Conservation (phyloP, 75 land plant species). For the Cryptomeria japonica region DNA sequence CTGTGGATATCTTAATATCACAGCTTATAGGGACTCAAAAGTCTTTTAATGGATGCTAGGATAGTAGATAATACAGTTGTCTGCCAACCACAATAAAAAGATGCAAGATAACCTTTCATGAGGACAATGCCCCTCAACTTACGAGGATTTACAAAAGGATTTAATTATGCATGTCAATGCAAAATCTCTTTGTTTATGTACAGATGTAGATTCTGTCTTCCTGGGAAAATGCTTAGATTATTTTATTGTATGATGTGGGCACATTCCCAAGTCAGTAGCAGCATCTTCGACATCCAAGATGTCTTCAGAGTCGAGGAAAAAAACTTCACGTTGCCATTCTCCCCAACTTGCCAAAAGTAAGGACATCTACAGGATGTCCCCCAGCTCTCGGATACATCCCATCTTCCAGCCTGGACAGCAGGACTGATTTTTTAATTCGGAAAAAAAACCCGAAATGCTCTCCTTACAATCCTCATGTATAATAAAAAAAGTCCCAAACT, state of each 20-base stretch:
- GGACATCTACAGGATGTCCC: neutral
- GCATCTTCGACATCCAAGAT: neutral
- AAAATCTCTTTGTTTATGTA: neutral
- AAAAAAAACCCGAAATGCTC: too few relatives aligned
- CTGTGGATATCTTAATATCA: neutral
- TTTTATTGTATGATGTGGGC: too few relatives aligned
- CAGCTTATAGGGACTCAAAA: neutral
- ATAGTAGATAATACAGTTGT: neutral
- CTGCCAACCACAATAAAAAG: neutral
- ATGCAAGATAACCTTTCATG: neutral
- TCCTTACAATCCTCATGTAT: neutral
- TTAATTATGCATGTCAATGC: neutral
- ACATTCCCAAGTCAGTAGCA: neutral
- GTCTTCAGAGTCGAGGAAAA: neutral
- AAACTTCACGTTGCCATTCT: neutral
- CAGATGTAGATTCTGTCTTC: neutral
- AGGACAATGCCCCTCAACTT: neutral
- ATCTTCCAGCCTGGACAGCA: neutral
- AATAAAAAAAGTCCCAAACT: neutral
- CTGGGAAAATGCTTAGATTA: neutral
- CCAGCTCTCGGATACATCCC: neutral
- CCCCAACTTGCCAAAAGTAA: neutral
- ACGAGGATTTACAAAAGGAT: neutral
- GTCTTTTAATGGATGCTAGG: neutral
- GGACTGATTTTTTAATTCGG: neutral